Percentiles rank a stretch among this genome's conserved stretches.
These are phyloP conservation scores for Lotmaria passim DNA, from an alignment of 208 protist species.

Conservation along the genomic window DNA sequence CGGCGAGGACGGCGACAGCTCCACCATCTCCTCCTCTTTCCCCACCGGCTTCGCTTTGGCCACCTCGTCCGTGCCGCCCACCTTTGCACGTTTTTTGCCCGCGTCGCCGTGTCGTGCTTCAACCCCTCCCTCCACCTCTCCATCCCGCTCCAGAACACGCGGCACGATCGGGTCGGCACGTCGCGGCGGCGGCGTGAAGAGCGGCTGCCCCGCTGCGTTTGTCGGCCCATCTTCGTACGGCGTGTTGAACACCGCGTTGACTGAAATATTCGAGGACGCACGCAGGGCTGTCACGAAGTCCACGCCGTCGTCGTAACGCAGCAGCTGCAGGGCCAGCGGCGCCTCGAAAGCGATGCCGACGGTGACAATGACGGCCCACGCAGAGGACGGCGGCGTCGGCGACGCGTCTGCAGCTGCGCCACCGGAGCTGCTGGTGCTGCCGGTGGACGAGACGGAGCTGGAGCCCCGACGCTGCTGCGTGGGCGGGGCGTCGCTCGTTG, in stretches of 20 bases:
- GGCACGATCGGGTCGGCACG: conserved; percentile 12
- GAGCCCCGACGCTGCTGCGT: not conserved
- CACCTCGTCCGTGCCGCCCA: too few species aligned
- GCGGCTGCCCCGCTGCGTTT: conserved; percentile 8
- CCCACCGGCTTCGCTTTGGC: not conserved
- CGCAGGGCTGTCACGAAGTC: conserved; percentile 32
- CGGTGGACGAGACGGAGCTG: not conserved
- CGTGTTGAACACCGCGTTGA: conserved; percentile 20
- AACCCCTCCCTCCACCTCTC: not conserved
- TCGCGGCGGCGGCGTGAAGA: conserved; percentile 11
- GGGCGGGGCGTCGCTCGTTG: not conserved
- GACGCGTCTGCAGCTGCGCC: not conserved
- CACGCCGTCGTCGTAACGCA: conserved; percentile 19
- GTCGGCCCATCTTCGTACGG: conserved; percentile 13
- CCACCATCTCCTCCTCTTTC: not conserved
- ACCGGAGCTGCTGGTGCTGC: too few species aligned
- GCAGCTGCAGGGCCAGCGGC: conserved; percentile 38
- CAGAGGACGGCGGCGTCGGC: not conserved
- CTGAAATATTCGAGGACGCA: conserved; percentile 3
- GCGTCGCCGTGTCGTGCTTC: too few species aligned
- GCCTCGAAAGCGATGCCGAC: conserved; percentile 34
- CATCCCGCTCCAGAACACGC: conserved; percentile 17
- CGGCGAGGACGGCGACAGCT: conserved; percentile 21
- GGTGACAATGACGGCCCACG: conserved; percentile 26
- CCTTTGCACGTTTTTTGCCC: too few species aligned